These are phyloP conservation scores for Hanseniaspora hatyaiensis DNA, from an alignment of 805 yeast species.

Conservation along the genomic window DNA sequence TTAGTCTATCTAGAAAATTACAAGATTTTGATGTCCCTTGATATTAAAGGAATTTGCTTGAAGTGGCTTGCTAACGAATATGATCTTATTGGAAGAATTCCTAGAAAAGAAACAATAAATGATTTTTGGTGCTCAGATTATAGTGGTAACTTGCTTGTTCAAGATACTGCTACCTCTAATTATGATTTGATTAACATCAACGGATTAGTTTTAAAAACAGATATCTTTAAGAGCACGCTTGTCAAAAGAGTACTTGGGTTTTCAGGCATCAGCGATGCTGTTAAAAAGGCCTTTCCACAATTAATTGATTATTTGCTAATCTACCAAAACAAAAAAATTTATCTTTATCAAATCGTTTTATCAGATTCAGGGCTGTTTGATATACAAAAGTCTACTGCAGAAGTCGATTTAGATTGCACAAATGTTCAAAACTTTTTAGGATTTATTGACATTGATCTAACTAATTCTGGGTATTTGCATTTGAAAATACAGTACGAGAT, in stretches of 20 bases:
- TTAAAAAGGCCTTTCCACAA: neutral
- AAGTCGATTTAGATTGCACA: neutral
- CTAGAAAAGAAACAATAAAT: neutral
- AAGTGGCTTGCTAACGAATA: conserved; percentile 5
- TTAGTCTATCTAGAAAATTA: conserved; percentile 42
- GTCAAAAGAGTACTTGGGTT: conserved; percentile 34
- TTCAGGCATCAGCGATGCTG: conserved; percentile 26
- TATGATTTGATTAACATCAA: conserved; percentile 24
- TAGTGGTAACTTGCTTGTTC: neutral
- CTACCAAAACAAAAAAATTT: neutral
- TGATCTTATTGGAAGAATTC: neutral
- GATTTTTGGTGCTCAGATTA: conserved; percentile 1
- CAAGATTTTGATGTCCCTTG: conserved; percentile 45
- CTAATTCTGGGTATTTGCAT: neutral
- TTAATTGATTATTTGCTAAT: conserved; percentile 7
- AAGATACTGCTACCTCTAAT: neutral
- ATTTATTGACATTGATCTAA: neutral
- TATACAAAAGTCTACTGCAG: neutral
- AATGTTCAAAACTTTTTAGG: neutral
- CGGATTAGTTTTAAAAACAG: conserved; percentile 33
- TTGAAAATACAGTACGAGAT: conserved; percentile 29
- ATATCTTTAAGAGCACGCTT: conserved; percentile 34
- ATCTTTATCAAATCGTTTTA: neutral
- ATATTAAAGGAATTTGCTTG: conserved; percentile 35
- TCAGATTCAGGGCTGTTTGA: conserved; percentile 13